These are phyloP conservation scores for Clathrus columnatus DNA, from an alignment of 768 basidiomycete genomes.

Conservation along the genomic window DNA sequence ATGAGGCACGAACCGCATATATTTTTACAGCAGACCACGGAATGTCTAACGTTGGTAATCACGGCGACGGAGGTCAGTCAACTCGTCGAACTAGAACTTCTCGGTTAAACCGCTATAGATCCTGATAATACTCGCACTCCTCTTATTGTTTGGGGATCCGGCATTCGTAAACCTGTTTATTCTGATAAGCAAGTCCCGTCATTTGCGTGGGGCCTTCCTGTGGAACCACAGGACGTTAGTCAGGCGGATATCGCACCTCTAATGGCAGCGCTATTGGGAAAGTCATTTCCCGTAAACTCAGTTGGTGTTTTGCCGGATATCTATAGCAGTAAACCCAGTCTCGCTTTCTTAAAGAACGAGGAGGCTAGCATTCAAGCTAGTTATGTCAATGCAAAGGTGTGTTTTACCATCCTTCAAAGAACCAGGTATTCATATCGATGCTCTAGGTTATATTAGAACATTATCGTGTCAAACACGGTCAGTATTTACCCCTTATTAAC, in stretches of 20 bases:
- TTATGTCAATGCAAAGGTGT: conserved; percentile 56
- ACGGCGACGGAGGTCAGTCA: conserved; percentile 72
- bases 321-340: conserved; percentile 36
- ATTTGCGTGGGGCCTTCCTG: conserved; percentile 49
- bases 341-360: conserved; percentile 55
- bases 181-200: conserved; percentile 36
- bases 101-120: conserved; percentile 33
- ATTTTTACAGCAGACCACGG: conserved; percentile 87
- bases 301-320: conserved; percentile 77
- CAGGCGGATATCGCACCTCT: conserved; percentile 77
- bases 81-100: conserved; percentile 6
- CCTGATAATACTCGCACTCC: conserved; percentile 86
- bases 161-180: conserved; percentile 49
- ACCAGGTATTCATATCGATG: background rate
- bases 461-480: conserved; percentile 70
- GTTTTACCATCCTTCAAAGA: background rate
- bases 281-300: conserved; percentile 71
- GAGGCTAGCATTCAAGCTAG: conserved; percentile 43
- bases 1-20: conserved; percentile 44
- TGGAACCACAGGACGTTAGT: conserved; percentile 61
- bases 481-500: conserved; percentile 12
- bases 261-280: conserved; percentile 67
- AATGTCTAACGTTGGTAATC: conserved; percentile 83
- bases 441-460: conserved; percentile 61
- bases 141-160: conserved; percentile 73